A percentile compares a stretch with the other conserved stretches of the same genome.
These are phyloP conservation scores for Globisporangium heterothallicum DNA, from an alignment of 352 stramenopile species.

Conservation along the genomic window DNA sequence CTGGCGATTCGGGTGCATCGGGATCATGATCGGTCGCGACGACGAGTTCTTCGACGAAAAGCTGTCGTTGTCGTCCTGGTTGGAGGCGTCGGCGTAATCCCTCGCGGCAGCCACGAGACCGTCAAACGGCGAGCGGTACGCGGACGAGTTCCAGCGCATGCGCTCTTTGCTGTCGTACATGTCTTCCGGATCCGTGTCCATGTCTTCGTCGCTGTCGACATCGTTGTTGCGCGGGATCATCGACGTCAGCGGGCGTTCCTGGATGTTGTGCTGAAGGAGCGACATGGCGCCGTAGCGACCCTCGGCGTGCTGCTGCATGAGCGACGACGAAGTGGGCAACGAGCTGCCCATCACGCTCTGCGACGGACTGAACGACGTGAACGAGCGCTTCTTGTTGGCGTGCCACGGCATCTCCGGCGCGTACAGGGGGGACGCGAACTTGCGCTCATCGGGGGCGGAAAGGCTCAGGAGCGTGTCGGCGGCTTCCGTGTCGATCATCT, in stretches of 20 bases:
- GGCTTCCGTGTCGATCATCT: conserved; percentile 68
- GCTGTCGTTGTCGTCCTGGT: conserved; percentile 37
- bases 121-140: conserved; percentile 59
- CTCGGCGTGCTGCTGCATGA: conserved; percentile 29
- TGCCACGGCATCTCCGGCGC: conserved; percentile 52
- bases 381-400: conserved; percentile 18
- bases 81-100: conserved; percentile 28
- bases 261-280: conserved; percentile 51
- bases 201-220: conserved; percentile 38
- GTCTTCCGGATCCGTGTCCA: conserved; percentile 58
- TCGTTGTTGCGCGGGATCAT: conserved; percentile 48
- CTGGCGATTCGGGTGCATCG: conserved; percentile 25
- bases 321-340: conserved; percentile 45
- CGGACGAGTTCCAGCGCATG: conserved; percentile 26
- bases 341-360: conserved; percentile 34
- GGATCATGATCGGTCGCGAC: conserved; percentile 62
- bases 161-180: conserved; percentile 30
- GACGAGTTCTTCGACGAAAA: conserved; percentile 17
- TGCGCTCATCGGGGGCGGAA: conserved; percentile 66
- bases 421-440: conserved; percentile 57
- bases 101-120: conserved; percentile 55
- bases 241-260: conserved; percentile 58
- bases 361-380: conserved; percentile 22
- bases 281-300: conserved; percentile 23
- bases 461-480: conserved; percentile 79